A percentile compares a stretch with the other conserved stretches of the same genome.
Conservation (phyloP, 352 stramenopile species). For the Globisporangium echinulatum region DNA sequence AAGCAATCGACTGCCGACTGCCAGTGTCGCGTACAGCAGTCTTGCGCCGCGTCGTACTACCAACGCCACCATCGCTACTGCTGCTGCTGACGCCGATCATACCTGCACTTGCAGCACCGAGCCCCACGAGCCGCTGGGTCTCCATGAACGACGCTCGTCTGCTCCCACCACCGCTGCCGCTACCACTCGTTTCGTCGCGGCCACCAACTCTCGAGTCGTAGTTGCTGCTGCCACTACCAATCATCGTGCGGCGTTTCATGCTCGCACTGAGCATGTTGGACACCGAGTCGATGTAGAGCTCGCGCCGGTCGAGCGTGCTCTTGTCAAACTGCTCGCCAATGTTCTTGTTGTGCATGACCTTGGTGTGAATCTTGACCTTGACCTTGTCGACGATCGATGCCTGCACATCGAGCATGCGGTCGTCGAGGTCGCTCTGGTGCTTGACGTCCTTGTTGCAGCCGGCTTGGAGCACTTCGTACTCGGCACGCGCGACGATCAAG, state of each 20-base stretch:
- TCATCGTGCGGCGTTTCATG: slow-evolving; percentile 63
- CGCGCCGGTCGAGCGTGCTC: slow-evolving; percentile 60
- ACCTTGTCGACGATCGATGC: slow-evolving; percentile 62
- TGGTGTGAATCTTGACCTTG: slow-evolving; percentile 66
- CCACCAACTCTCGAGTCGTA: not conserved
- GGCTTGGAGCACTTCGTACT: slow-evolving; percentile 67
- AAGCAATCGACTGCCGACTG: slow-evolving; percentile 19
- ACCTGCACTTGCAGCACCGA: slow-evolving; percentile 6
- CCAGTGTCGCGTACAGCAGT: slow-evolving; percentile 12
- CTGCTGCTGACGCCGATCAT: not conserved
- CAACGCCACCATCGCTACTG: not conserved
- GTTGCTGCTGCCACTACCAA: slow-evolving; percentile 10
- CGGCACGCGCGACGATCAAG: slow-evolving; percentile 61
- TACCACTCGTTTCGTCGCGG: slow-evolving; percentile 10
- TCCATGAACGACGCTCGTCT: slow-evolving; percentile 32
- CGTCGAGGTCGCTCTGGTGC: slow-evolving; percentile 35
- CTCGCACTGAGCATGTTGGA: slow-evolving; percentile 71
- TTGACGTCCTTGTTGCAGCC: slow-evolving; percentile 61
- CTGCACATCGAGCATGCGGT: slow-evolving; percentile 69
- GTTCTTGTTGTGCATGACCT: slow-evolving; percentile 90
- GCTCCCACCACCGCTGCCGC: not conserved
- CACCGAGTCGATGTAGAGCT: slow-evolving; percentile 77
- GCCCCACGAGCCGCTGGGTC: slow-evolving; percentile 31
- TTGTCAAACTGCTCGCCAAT: slow-evolving; percentile 86
- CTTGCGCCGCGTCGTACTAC: slow-evolving; percentile 20